These are phyloP conservation scores for Akanthomyces uredinophilus DNA, from an alignment of 2,329 filamentous ascomycete genomes.

Conservation along the genomic window DNA sequence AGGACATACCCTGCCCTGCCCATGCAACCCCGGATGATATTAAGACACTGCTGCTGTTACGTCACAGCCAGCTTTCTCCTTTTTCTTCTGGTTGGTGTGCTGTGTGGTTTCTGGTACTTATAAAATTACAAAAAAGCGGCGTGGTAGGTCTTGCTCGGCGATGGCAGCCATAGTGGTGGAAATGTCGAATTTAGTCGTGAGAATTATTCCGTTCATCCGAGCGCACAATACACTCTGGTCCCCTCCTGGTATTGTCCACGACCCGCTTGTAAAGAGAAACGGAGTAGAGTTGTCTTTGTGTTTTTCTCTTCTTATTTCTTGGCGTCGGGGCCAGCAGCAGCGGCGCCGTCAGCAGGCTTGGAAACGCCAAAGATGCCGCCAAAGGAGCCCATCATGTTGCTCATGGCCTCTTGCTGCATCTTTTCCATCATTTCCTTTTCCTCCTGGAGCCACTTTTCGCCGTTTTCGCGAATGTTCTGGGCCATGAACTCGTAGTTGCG, in stretches of 20 bases:
- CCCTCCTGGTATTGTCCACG: background rate
- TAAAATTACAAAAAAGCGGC: slow-evolving; percentile 12
- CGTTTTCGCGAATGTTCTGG: slow-evolving; percentile 86
- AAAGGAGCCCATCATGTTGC: slow-evolving; percentile 81
- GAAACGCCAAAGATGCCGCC: slow-evolving; percentile 26
- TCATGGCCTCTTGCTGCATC: slow-evolving; percentile 83
- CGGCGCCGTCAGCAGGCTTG: slow-evolving; percentile 17
- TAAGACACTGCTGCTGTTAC: slow-evolving; percentile 11
- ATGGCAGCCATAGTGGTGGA: background rate
- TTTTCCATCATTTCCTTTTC: slow-evolving; percentile 86
- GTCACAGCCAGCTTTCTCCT: slow-evolving; percentile 6
- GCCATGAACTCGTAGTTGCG: slow-evolving; percentile 86
- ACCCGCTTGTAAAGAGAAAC: background rate
- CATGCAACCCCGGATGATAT: slow-evolving; percentile 12
- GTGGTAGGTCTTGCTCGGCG: background rate
- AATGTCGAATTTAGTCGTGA: background rate
- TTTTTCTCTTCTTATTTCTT: slow-evolving; percentile 8
- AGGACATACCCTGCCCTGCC: slow-evolving; percentile 9
- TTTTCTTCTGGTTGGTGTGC: slow-evolving; percentile 7
- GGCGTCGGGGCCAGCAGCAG: background rate
- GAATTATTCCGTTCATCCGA: background rate
- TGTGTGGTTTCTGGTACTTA: slow-evolving; percentile 4
- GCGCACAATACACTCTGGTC: background rate
- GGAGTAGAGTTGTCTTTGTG: background rate
- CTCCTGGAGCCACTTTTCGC: slow-evolving; percentile 92